Evolutionary conservation across 805 yeast genomes (phyloP).

Genomic region (Kazachstania viticola): DNA sequence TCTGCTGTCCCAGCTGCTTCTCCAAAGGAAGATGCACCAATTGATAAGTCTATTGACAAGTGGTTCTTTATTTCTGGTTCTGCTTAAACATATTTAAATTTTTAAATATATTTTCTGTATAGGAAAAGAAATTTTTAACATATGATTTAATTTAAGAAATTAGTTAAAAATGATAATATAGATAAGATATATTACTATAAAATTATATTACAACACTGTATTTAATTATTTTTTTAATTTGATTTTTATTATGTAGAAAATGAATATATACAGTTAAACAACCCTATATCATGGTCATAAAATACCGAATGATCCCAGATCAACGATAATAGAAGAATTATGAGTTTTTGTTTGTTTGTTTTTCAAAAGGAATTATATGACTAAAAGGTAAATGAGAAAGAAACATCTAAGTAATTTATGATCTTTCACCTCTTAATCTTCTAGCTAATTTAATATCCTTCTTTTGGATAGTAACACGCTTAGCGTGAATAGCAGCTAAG

Average conservation of each 20-base stretch:
- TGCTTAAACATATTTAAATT: conserved; percentile 20
- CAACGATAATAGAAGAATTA: background rate
- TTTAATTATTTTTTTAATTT: too few relatives aligned
- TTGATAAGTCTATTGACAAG: conserved; percentile 92
- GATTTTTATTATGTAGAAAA: background rate
- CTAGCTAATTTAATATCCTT: conserved; percentile 96
- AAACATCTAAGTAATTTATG: conserved; percentile 29
- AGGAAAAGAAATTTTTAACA: too few relatives aligned
- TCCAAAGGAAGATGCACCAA: conserved; percentile 77
- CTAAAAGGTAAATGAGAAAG: too few relatives aligned
- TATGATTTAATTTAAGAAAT: too few relatives aligned
- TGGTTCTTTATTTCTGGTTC: conserved; percentile 97
- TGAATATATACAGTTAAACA: background rate
- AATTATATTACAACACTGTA: too few relatives aligned
- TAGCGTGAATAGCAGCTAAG: conserved; percentile 97
- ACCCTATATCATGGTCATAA: background rate
- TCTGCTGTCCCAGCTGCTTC: conserved; percentile 57
- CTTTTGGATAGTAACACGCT: conserved; percentile 97
- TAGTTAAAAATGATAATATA: too few relatives aligned
- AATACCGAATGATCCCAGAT: too few relatives aligned
- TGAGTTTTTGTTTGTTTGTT: too few relatives aligned
- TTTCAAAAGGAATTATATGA: too few relatives aligned
- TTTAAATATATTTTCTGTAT: too few relatives aligned
- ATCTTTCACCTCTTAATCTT: conserved; percentile 94
- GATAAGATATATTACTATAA: too few relatives aligned